Evolutionary conservation across 371 early-diverging fungal genomes (phyloP).

Genomic region (Dichotomocladium elegans): DNA sequence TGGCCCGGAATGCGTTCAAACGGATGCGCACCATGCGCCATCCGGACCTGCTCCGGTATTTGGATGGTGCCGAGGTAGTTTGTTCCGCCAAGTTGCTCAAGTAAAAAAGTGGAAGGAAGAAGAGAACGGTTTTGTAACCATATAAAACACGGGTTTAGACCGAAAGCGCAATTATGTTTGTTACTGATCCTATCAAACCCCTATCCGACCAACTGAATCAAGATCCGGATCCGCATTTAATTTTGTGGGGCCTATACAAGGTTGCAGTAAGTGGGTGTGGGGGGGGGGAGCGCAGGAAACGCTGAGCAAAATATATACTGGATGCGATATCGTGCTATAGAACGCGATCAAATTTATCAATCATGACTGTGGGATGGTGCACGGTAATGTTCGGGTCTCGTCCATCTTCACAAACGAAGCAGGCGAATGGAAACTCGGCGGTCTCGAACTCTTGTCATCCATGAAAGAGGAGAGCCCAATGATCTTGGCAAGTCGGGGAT

Average conservation of each 20-base stretch:
- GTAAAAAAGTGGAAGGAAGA: neutral
- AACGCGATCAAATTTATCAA: conserved; percentile 84
- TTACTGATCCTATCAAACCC: conserved; percentile 84
- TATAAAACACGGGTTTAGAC: conserved; percentile 50
- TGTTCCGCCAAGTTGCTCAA: no score
- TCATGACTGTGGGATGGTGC: conserved; percentile 80
- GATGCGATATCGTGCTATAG: no score
- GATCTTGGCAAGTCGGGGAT: conserved; percentile 44
- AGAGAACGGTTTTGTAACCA: neutral
- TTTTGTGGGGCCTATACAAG: conserved; percentile 87
- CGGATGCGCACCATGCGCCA: conserved; percentile 86
- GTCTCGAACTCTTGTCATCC: conserved; percentile 77
- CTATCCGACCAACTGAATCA: conserved; percentile 56
- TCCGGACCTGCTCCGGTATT: conserved; percentile 80
- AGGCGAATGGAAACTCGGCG: conserved; percentile 94
- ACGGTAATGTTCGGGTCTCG: conserved; percentile 76
- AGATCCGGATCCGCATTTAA: conserved; percentile 60
- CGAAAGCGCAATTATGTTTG: conserved; percentile 84
- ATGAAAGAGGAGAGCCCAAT: conserved; percentile 70
- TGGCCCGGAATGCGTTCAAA: conserved; percentile 88
- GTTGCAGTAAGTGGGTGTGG: conserved; percentile 77
- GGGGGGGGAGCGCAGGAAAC: neutral
- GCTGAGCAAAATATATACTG: neutral
- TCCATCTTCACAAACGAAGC: conserved; percentile 84
- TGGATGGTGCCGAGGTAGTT: conserved; percentile 83